phyloP scores from a whole-genome alignment of 768 basidiomycete genomes.

The Pleurotus sapidus region DNA sequence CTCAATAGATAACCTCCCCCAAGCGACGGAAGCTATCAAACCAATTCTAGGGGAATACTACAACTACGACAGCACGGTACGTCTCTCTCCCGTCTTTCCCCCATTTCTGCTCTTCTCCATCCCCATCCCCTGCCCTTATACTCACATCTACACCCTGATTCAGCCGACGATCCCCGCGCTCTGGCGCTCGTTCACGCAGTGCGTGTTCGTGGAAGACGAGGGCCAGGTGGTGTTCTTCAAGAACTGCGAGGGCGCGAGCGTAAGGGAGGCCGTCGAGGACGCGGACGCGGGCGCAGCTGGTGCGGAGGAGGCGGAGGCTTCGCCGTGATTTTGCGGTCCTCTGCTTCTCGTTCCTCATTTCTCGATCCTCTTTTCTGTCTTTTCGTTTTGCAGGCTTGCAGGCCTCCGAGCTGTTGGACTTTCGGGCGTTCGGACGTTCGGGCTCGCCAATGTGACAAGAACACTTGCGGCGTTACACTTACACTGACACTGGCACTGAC shows the following conservation, averaged over 20 bases:
- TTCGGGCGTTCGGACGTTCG: no score
- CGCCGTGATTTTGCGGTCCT: no score
- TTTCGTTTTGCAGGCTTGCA: no score
- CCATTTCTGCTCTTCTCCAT: not conserved
- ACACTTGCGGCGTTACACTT: no score
- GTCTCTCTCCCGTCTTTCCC: slow-evolving; percentile 8
- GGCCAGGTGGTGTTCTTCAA: slow-evolving; percentile 56
- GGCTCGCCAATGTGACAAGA: no score
- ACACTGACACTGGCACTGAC: no score
- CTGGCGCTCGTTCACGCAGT: slow-evolving; percentile 59
- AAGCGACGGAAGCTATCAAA: slow-evolving; percentile 43
- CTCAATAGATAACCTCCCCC: slow-evolving; percentile 44
- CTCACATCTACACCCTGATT: not conserved
- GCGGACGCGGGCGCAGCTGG: no score
- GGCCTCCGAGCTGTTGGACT: no score
- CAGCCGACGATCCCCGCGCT: slow-evolving; percentile 43
- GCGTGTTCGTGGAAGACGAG: slow-evolving; percentile 54
- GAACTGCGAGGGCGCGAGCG: slow-evolving; percentile 42
- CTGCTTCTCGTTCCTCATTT: no score
- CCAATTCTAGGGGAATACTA: slow-evolving; percentile 52
- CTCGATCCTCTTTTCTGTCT: no score
- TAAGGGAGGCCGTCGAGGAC: slow-evolving; percentile 17
- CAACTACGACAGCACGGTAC: slow-evolving; percentile 56
- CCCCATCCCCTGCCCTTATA: not conserved
- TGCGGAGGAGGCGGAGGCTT: no score